phyloP scores from a whole-genome alignment of 768 basidiomycete genomes.

The Amanita inopinata region DNA sequence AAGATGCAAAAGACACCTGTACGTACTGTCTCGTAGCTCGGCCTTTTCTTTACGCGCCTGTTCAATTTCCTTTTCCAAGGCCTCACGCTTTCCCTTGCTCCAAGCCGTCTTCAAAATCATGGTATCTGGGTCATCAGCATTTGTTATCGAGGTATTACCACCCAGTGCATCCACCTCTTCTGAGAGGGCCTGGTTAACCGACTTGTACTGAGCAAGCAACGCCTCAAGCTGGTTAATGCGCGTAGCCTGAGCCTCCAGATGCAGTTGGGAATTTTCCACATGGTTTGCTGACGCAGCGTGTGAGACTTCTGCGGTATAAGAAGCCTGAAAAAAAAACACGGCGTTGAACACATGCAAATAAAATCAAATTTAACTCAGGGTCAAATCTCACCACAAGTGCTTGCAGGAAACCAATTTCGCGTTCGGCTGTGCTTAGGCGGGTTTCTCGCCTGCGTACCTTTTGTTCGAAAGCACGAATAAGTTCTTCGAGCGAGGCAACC shows the following conservation, averaged over 20 bases:
- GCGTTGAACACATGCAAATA: too few species aligned
- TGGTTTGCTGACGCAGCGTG: background rate
- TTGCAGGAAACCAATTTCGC: constrained; percentile 58
- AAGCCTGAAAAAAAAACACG: constrained; percentile 8
- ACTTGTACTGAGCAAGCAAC: constrained; percentile 47
- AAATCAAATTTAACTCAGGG: background rate
- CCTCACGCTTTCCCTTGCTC: constrained; percentile 17
- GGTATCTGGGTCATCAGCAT: constrained; percentile 25
- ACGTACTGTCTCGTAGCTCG: constrained; percentile 32
- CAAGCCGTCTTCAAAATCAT: constrained; percentile 23
- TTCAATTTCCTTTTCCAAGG: constrained; percentile 9
- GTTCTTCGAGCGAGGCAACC: constrained; percentile 23
- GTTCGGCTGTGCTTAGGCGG: constrained; percentile 28
- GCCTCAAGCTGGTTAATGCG: constrained; percentile 46
- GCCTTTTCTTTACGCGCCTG: constrained; percentile 10
- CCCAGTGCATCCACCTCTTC: constrained; percentile 38
- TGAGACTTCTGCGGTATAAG: constrained; percentile 5
- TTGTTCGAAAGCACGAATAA: constrained; percentile 31
- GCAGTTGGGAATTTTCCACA: constrained; percentile 5
- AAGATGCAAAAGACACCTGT: background rate
- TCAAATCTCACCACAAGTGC: constrained; percentile 50
- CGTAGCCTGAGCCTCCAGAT: constrained; percentile 24
- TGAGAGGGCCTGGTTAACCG: constrained; percentile 33
- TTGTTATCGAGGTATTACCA: constrained; percentile 19
- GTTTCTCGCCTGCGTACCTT: constrained; percentile 22